phyloP scores from a whole-genome alignment of 257 asterid genomes.

The Plantago major region DNA sequence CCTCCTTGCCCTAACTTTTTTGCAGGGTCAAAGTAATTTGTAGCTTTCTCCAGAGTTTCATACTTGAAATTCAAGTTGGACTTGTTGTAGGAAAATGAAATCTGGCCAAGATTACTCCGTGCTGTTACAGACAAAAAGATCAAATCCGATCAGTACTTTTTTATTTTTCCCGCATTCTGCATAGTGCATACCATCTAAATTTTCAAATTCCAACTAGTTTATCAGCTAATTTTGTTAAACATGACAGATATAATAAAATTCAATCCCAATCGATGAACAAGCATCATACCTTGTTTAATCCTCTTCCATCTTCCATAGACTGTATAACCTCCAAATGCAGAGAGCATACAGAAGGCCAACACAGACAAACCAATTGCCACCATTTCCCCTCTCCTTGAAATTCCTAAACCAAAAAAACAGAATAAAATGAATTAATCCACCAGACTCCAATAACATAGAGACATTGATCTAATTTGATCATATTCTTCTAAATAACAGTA shows the following conservation, averaged over 20 bases:
- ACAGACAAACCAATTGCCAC: constrained; percentile 52
- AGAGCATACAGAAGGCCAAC: constrained; percentile 61
- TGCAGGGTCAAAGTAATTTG: constrained; percentile 54
- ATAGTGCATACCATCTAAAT: no score
- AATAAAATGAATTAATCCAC: neutral
- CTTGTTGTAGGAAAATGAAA: constrained; percentile 54
- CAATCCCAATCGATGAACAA: neutral
- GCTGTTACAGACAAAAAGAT: constrained; percentile 32
- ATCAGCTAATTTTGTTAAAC: no score
- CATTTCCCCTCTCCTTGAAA: constrained; percentile 37
- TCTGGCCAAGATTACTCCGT: constrained; percentile 59
- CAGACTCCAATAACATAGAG: neutral
- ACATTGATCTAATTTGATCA: no score
- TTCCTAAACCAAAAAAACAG: constrained; percentile 27
- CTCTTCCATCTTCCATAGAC: constrained; percentile 34
- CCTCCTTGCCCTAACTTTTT: constrained; percentile 90
- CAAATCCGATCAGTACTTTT: neutral
- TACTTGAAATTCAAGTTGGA: constrained; percentile 75
- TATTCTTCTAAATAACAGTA: no score
- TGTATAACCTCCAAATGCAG: constrained; percentile 45
- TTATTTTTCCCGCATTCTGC: neutral
- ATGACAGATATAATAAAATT: neutral
- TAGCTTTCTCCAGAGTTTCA: constrained; percentile 83
- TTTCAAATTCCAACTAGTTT: no score
- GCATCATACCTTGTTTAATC: constrained; percentile 53